phyloP scores from a whole-genome alignment of 768 basidiomycete genomes.

The Pholiota microspora region DNA sequence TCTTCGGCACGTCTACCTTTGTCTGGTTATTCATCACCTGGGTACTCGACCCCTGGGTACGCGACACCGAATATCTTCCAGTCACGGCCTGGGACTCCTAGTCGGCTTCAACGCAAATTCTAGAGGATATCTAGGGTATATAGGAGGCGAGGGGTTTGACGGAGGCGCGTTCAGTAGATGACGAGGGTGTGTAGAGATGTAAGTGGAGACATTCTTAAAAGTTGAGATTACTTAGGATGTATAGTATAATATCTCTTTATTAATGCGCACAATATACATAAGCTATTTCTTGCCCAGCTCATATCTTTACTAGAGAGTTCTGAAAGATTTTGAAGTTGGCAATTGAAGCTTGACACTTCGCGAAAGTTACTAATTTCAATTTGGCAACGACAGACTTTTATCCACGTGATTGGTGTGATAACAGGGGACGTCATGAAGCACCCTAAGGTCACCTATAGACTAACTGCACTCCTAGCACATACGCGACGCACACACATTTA shows the following conservation, averaged over 20 bases:
- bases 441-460: neutral
- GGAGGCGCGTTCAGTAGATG: slow-evolving; percentile 1
- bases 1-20: slow-evolving; percentile 32
- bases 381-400: too few species aligned
- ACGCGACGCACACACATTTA: neutral
- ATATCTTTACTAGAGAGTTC: too few species aligned
- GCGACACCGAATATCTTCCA: slow-evolving; percentile 49
- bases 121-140: slow-evolving; percentile 12
- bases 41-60: slow-evolving; percentile 47
- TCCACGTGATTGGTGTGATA: slow-evolving; percentile 1
- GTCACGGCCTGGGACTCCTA: slow-evolving; percentile 67
- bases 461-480: too few species aligned
- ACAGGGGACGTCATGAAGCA: neutral
- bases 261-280: slow-evolving; percentile 7
- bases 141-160: neutral
- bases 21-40: too few species aligned
- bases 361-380: too few species aligned
- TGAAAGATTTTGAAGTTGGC: too few species aligned
- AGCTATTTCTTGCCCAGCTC: neutral
- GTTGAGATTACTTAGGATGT: slow-evolving; percentile 8
- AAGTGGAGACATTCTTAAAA: neutral
- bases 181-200: neutral
- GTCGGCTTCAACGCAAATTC: slow-evolving; percentile 41
- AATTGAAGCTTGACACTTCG: too few species aligned
- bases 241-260: slow-evolving; percentile 10